Percentiles rank a stretch among this genome's conserved stretches.
These are phyloP conservation scores for Saprolegnia parasitica DNA, from an alignment of 352 stramenopile genomes.

Conservation along the genomic window DNA sequence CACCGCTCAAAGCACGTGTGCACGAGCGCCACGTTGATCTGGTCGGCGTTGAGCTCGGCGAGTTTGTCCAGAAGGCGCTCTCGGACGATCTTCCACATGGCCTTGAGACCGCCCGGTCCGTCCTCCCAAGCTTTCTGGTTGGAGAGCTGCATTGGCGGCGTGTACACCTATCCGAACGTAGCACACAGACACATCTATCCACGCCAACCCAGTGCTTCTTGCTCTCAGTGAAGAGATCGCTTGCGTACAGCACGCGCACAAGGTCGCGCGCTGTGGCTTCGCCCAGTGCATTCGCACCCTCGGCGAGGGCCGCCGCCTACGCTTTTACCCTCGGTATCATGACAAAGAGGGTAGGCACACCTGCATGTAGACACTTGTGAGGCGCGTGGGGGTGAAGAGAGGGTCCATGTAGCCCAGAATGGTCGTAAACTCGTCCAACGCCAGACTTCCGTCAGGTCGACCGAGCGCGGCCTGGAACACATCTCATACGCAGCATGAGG, in stretches of 20 bases:
- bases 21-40: conserved; percentile 19
- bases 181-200: neutral
- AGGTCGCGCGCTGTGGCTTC: conserved; percentile 6
- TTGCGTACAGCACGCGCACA: conserved; percentile 16
- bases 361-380: conserved; percentile 11
- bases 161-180: neutral
- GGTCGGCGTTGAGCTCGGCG: conserved; percentile 10
- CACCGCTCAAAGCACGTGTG: conserved; percentile 20
- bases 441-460: neutral
- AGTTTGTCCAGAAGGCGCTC: conserved; percentile 16
- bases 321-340: neutral
- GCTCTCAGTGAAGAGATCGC: conserved; percentile 21
- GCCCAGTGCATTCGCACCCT: neutral
- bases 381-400: neutral
- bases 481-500: neutral
- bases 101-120: conserved; percentile 11
- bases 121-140: conserved; percentile 16
- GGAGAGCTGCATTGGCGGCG: conserved; percentile 22
- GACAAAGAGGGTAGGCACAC: neutral
- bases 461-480: conserved; percentile 6
- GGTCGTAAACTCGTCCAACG: conserved; percentile 16
- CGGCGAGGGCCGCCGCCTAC: neutral
- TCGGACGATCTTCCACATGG: conserved; percentile 15
- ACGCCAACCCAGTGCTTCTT: conserved; percentile 23
- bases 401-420: conserved; percentile 20